Percentiles rank a stretch among this genome's conserved stretches.
Evolutionary conservation across 1,284 basidiomycete species (phyloP).

Genomic region (Ustilago trichophora): DNA sequence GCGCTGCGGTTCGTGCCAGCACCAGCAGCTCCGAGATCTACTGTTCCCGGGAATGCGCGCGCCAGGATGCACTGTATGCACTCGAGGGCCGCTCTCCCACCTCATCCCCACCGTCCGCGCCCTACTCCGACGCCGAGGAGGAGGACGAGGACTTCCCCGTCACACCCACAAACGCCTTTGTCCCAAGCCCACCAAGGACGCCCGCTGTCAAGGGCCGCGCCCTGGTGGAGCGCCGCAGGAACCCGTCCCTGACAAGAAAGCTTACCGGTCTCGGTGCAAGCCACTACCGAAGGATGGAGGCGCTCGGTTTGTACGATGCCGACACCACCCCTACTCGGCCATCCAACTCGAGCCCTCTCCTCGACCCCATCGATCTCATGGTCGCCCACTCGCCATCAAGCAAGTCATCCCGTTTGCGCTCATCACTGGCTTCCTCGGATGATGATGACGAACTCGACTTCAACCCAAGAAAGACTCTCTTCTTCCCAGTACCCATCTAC

Average conservation of each 20-base stretch:
- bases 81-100: constrained; percentile 30
- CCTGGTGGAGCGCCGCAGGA: not conserved
- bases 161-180: constrained; percentile 28
- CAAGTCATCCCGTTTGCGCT: too few species aligned
- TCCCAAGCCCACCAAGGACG: constrained; percentile 19
- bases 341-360: constrained; percentile 2
- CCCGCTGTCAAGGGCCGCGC: constrained; percentile 12
- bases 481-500: constrained; percentile 34
- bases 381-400: constrained; percentile 23
- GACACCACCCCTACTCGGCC: constrained; percentile 20
- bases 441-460: constrained; percentile 14
- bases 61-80: constrained; percentile 25
- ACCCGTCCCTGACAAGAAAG: constrained; percentile 7
- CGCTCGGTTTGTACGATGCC: constrained; percentile 25
- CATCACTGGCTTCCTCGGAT: too few species aligned
- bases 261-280: constrained; percentile 19
- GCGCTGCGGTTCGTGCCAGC: constrained; percentile 7
- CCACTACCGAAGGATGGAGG: constrained; percentile 38
- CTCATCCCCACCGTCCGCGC: constrained; percentile 1
- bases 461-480: constrained; percentile 25
- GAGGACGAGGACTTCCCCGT: constrained; percentile 35
- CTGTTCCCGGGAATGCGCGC: constrained; percentile 31
- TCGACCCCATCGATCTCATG: constrained; percentile 22
- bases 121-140: constrained; percentile 25
- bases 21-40: constrained; percentile 25